A percentile compares a stretch with the other conserved stretches of the same genome.
Conservation (phyloP, 2,329 filamentous ascomycete genomes). For the Microdochium nivale region DNA sequence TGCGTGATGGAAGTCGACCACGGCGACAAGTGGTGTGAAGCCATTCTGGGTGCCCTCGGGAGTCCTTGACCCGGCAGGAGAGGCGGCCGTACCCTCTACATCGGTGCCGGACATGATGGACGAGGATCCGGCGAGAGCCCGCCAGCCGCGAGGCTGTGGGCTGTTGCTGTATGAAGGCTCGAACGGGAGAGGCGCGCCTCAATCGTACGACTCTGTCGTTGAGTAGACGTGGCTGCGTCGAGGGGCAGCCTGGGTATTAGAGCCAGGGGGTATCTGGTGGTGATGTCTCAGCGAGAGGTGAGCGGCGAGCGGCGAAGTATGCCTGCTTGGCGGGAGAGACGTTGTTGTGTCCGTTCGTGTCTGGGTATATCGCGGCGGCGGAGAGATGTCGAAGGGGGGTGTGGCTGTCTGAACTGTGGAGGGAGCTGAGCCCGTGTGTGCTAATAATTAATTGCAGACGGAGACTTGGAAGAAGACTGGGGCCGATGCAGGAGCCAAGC, state of each 20-base stretch:
- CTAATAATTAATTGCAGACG: background rate
- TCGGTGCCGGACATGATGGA: background rate
- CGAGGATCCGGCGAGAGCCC: background rate
- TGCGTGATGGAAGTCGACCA: constrained; percentile 80
- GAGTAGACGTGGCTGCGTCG: too few species aligned
- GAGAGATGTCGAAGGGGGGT: too few species aligned
- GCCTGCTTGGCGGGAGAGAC: too few species aligned
- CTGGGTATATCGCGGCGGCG: too few species aligned
- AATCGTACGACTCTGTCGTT: too few species aligned
- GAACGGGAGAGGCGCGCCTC: too few species aligned
- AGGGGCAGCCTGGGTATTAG: too few species aligned
- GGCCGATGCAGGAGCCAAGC: background rate
- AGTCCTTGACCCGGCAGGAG: background rate
- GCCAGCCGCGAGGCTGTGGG: background rate
- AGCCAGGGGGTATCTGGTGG: too few species aligned
- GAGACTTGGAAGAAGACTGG: background rate
- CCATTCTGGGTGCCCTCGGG: constrained; percentile 12
- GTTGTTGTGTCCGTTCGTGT: too few species aligned
- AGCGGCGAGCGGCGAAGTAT: too few species aligned
- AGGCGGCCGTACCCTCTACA: background rate
- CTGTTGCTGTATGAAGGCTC: background rate
- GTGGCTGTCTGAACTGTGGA: too few species aligned
- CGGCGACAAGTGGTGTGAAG: constrained; percentile 64
- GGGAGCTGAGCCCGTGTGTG: background rate
- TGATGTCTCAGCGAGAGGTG: too few species aligned